Conservation (phyloP, 73 alveolate genomes). For the Durusdinium trenchii region DNA sequence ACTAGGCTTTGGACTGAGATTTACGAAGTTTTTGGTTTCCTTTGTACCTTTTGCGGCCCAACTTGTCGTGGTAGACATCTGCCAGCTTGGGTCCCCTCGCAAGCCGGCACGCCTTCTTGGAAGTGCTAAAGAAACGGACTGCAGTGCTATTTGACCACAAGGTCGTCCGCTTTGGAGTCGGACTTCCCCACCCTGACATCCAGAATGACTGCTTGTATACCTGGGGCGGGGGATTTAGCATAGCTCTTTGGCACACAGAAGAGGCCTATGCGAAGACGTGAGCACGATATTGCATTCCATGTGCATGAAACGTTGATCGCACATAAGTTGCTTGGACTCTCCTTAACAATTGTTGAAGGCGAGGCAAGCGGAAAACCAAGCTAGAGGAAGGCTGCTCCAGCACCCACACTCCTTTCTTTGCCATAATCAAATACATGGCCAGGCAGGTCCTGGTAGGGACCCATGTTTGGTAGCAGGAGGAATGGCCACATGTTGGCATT, state of each 20-base stretch:
- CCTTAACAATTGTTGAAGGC: neutral
- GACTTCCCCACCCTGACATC: neutral
- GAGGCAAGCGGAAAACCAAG: neutral
- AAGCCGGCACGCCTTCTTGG: neutral
- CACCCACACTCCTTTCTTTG: constrained; percentile 44
- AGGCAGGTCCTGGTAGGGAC: neutral
- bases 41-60: neutral
- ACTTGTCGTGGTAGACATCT: neutral
- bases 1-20: neutral
- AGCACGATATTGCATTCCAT: neutral
- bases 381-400: neutral
- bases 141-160: neutral
- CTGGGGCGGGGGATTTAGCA: neutral
- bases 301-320: neutral
- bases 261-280: neutral
- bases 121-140: neutral
- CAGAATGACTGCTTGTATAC: neutral
- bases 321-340: neutral
- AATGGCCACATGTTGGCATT: neutral
- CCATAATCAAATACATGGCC: constrained; percentile 42
- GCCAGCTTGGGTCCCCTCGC: neutral
- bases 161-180: constrained; percentile 23
- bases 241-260: neutral
- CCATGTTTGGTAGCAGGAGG: neutral
- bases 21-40: neutral